phyloP scores from a whole-genome alignment of 2,329 filamentous ascomycete genomes.

The Alternaria postmessia region DNA sequence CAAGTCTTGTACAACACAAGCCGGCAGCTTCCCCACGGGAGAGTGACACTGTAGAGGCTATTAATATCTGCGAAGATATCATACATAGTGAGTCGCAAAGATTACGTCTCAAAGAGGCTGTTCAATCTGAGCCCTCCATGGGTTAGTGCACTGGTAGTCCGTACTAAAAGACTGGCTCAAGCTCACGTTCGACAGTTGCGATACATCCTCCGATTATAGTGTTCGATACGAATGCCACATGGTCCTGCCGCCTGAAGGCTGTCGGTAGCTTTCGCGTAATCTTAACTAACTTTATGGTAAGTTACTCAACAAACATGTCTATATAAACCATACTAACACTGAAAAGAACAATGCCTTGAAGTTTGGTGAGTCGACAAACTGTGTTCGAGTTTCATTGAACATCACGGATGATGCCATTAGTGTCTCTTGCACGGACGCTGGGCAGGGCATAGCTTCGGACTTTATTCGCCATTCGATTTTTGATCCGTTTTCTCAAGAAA shows the following conservation, averaged over 20 bases:
- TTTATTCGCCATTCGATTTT: slow-evolving; percentile 14
- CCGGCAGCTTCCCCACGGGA: neutral
- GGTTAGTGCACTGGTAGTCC: neutral
- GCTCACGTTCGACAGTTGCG: neutral
- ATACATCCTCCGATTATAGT: slow-evolving; percentile 3
- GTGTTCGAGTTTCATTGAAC: slow-evolving; percentile 13
- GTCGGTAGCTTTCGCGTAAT: slow-evolving; percentile 12
- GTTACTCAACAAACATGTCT: neutral
- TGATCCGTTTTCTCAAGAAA: slow-evolving; percentile 15
- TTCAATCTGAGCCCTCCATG: slow-evolving; percentile 2
- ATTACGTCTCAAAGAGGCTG: slow-evolving; percentile 7
- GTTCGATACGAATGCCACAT: slow-evolving; percentile 10
- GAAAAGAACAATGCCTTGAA: slow-evolving; percentile 12
- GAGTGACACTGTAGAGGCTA: neutral
- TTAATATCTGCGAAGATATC: slow-evolving; percentile 7
- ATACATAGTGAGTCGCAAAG: slow-evolving; percentile 7
- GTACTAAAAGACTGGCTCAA: neutral
- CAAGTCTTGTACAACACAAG: neutral
- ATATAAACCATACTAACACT: neutral
- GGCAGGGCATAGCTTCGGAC: slow-evolving; percentile 7
- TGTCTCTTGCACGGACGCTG: slow-evolving; percentile 4
- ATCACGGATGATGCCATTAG: neutral
- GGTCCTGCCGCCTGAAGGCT: slow-evolving; percentile 5
- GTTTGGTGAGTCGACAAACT: slow-evolving; percentile 4
- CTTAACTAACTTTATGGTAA: slow-evolving; percentile 11